A percentile compares a stretch with the other conserved stretches of the same genome.
phyloP scores from a whole-genome alignment of 352 stramenopile genomes.

The Phytophthora sojae region DNA sequence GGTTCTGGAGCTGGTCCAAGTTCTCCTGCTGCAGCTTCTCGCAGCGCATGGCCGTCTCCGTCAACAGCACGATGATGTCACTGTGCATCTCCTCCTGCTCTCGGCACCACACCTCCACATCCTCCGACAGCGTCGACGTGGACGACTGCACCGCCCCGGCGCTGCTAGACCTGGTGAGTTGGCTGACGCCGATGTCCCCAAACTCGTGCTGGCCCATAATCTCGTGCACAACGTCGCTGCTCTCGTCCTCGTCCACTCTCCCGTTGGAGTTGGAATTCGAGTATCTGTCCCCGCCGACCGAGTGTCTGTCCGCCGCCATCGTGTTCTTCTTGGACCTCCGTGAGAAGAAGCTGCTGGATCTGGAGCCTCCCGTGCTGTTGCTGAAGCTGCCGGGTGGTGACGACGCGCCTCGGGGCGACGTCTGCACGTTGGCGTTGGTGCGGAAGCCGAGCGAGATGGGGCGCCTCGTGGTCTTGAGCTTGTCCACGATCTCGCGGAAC shows the following conservation, averaged over 20 bases:
- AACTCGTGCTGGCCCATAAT: conserved; percentile 26
- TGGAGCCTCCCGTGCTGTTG: conserved; percentile 18
- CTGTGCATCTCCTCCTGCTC: conserved; percentile 90
- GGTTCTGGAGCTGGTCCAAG: conserved; percentile 84
- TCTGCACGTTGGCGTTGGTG: conserved; percentile 73
- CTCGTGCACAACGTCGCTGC: conserved; percentile 32
- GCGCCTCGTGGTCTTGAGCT: conserved; percentile 72
- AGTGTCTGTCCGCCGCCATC: conserved; percentile 15
- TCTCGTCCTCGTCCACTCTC: conserved; percentile 36
- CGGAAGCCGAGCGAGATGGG: conserved; percentile 79
- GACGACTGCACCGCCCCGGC: conserved; percentile 47
- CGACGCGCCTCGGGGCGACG: conserved; percentile 51
- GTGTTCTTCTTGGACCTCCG: conserved; percentile 15
- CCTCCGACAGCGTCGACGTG: conserved; percentile 74
- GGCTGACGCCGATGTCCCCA: conserved; percentile 15
- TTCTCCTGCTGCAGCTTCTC: conserved; percentile 86
- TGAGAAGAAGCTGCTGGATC: conserved; percentile 26
- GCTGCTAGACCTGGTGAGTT: conserved; percentile 15
- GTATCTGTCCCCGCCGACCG: conserved; percentile 21
- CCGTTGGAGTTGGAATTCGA: conserved; percentile 3
- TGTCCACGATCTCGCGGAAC: conserved; percentile 83
- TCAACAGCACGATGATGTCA: conserved; percentile 80
- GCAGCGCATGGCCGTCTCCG: conserved; percentile 83
- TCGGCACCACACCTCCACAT: conserved; percentile 79
- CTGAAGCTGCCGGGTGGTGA: conserved; percentile 21